Evolutionary conservation across 2,329 filamentous ascomycete genomes (phyloP), one percentile per base, ranked within the genome.

Genomic region (Tolypocladium guangdongense): DNA sequence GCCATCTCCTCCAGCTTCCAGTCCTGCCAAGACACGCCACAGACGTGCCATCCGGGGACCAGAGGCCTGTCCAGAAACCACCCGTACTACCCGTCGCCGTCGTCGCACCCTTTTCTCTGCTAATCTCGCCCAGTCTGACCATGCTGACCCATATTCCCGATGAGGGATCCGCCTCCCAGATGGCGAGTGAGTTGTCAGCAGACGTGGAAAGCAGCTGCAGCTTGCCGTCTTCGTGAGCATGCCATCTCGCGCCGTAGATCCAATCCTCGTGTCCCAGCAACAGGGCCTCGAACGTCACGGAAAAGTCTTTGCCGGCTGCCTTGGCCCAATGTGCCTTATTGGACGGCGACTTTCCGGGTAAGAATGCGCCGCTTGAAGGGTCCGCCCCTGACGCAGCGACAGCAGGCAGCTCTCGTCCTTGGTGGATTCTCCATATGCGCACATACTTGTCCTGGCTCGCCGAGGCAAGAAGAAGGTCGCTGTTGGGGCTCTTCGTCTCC

Each of bases 401-500:
- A 0, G 76, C 71, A 1, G 84, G 83, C 2, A 87, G 71, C 36
- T 84, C 81, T 55, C 79, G 78, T 36, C 88, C 89, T 56, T 80
- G 75, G 58, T 88, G 87, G 37, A 99, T 73, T 54, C 91, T 83
- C 93, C 93, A 99, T 37, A 99, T 79, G 41, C 93, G 87, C 55
- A 97, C 86, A 63, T 97, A 99, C 71, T 95, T 96, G 70, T 99
- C 93, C 68, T 99, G 93, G 66, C 92, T 97, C 24, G 91, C 91
- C 12, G 92, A 97, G 0, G 92, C 90, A 22, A 99, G 78, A 24
- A 97, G 71, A 4, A 95, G 66, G 65, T 96, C 91, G 51, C 81
- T 80, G 0, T 73, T 68, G 0, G 70, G 59, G 24, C 72, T 71
- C 2, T 72, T 65, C 16, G 70, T 78, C 64, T 93, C 88, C 55